Percentiles rank a stretch among this genome's conserved stretches.
phyloP scores from a whole-genome alignment of 495 filamentous ascomycete species.

The Aspergillus nidulans region DNA sequence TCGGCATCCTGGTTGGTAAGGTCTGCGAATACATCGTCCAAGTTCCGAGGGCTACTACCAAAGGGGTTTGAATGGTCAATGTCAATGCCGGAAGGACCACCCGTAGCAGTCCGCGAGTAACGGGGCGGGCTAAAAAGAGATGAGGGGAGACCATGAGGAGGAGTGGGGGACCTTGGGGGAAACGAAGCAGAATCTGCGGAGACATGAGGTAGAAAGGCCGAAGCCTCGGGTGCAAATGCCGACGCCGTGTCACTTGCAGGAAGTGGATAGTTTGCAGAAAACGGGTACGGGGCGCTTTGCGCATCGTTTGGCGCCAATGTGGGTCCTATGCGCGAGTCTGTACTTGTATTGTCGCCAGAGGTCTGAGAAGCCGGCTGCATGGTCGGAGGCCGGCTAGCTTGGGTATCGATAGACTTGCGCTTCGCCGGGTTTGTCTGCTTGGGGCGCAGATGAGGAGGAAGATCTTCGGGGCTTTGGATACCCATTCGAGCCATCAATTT shows the following conservation, averaged over 20 bases:
- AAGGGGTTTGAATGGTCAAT: conserved; percentile 26
- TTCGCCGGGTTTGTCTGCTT: conserved; percentile 63
- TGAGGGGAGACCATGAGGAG: conserved; percentile 33
- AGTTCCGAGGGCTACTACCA: conserved; percentile 40
- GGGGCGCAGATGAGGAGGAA: conserved; percentile 72
- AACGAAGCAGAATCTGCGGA: conserved; percentile 37
- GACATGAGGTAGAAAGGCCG: conserved; percentile 40
- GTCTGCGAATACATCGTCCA: conserved; percentile 47
- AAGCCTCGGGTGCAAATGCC: conserved; percentile 36
- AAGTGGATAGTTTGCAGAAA: conserved; percentile 40
- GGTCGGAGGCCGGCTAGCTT: conserved; percentile 19
- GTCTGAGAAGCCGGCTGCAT: conserved; percentile 29
- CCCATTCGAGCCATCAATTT: conserved; percentile 88
- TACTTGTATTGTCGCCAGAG: conserved; percentile 21
- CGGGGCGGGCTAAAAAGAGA: conserved; percentile 40
- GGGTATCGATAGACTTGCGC: conserved; percentile 38
- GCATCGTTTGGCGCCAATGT: conserved; percentile 34
- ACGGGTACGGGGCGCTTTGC: conserved; percentile 32
- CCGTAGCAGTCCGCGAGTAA: conserved; percentile 30
- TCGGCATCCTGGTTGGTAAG: conserved; percentile 45
- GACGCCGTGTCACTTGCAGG: conserved; percentile 36
- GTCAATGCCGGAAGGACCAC: conserved; percentile 20
- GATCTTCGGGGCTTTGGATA: conserved; percentile 80
- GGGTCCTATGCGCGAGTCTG: conserved; percentile 25
- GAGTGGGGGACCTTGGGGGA: conserved; percentile 34